Evolutionary conservation across 768 basidiomycete genomes (phyloP), one percentile per base, ranked within the genome.

Genomic region (Pleurotus eryngii): DNA sequence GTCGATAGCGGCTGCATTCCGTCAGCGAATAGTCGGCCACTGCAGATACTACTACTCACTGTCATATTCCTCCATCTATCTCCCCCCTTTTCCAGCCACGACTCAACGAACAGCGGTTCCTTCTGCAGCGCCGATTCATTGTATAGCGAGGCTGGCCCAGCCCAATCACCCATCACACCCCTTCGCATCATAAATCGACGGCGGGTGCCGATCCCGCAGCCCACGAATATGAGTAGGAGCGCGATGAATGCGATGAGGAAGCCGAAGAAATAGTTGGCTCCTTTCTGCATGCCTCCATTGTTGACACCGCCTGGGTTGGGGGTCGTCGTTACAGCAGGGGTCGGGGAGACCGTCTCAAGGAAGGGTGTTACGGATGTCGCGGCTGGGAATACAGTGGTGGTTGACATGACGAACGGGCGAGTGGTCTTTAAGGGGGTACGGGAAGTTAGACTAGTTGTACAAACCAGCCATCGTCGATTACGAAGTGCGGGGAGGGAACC

Each of bases 161-260:
- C 55, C 45, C 63, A 65, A 65, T 59, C 48, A 65, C 43, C 35
- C 18, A 61, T 51, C 6, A 55, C 56, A 38, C 62, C 64, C n/a
- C 73, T 62, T 30, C 72, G 64, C 39, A 70, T 60, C 26, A 65
- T 49, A 20, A 70, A 59, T 49, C 81, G 66, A 46, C 79, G 68
- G 58, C 82, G 72, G 15, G 81, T 75, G 48, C 76, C 71, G 14
- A 84, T 61, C 6, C 80, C 81, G 49, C 81, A 83, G 3, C 73
- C 77, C 7, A 82, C 68, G 54, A 84, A 82, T 48, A 84, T 64
- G 46, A 83, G 68, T 26, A 84, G 65, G 46, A 81, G 71, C 1
- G 74, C 70, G 57, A 78, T 69, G 61, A 82, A 78, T 20, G 78
- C 73, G 63, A 81, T 75, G 59, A 82, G 75, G 60, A 82, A 81